Conservation (phyloP, 768 basidiomycete species). For the Paxillus rubicundulus region DNA sequence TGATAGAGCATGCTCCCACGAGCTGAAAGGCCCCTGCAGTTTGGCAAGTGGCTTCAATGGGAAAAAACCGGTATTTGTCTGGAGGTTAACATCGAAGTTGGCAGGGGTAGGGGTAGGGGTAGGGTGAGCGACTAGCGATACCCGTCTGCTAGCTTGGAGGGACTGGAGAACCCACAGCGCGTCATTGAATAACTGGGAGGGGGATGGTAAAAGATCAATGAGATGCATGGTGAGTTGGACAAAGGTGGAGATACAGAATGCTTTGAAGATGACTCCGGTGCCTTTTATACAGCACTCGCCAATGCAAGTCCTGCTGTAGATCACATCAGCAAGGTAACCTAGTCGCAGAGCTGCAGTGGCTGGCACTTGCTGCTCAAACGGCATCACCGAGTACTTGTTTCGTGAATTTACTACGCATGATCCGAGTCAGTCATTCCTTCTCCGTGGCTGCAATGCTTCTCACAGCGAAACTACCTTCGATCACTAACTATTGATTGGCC, state of each 20-base stretch:
- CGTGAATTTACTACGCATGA: conserved; percentile 20
- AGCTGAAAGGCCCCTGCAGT: conserved; percentile 49
- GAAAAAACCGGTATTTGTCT: conserved; percentile 75
- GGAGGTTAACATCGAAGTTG: conserved; percentile 51
- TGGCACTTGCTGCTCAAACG: conserved; percentile 26
- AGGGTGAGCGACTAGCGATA: conserved; percentile 31
- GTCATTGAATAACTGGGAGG: conserved; percentile 48
- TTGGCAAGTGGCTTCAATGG: conserved; percentile 61
- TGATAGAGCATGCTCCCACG: conserved; percentile 71
- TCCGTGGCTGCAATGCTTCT: conserved; percentile 12
- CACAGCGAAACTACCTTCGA: conserved; percentile 16
- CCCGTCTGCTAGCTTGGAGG: conserved; percentile 33
- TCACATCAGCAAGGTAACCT: conserved; percentile 33
- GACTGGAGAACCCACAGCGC: conserved; percentile 47
- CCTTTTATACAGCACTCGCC: conserved; percentile 33
- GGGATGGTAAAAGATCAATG: conserved; percentile 49
- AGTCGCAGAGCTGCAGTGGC: conserved; percentile 33
- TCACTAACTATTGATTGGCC: conserved; percentile 22
- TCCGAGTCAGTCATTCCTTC: conserved; percentile 14
- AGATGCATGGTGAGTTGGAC: conserved; percentile 23
- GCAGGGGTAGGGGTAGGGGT: conserved; percentile 29
- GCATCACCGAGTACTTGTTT: conserved; percentile 26
- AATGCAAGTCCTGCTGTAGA: conserved; percentile 27
- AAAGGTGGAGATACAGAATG: conserved; percentile 7
- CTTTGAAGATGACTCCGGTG: not conserved